Evolutionary conservation across 192 early-diverging fungal species (phyloP).

Genomic region (Rhizophlyctis rosea): DNA sequence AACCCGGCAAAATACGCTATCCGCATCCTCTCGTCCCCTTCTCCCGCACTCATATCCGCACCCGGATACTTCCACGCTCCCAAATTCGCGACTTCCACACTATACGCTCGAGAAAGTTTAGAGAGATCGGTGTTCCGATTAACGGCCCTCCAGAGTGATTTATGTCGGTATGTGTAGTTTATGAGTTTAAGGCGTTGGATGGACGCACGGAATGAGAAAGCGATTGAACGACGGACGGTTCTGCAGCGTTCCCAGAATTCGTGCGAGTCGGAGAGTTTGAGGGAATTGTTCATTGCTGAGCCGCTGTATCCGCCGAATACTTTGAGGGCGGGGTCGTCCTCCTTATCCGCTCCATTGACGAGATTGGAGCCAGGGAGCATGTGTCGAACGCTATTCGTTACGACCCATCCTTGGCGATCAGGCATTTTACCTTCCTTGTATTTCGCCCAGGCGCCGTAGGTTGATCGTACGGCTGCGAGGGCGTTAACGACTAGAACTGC

Average conservation of each 20-base stretch:
- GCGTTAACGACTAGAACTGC: conserved; percentile 38
- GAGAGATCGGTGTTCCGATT: conserved; percentile 34
- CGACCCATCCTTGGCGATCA: conserved; percentile 45
- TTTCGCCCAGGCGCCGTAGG: conserved; percentile 16
- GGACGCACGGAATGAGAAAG: conserved; percentile 13
- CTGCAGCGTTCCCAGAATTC: conserved; percentile 41
- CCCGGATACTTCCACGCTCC: conserved; percentile 46
- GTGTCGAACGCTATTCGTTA: conserved; percentile 40
- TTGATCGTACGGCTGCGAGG: conserved; percentile 35
- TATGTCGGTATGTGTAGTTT: conserved; percentile 44
- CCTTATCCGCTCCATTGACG: conserved; percentile 40
- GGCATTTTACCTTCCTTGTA: conserved; percentile 28
- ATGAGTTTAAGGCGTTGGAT: conserved; percentile 40
- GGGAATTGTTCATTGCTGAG: conserved; percentile 29
- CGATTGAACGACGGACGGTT: conserved; percentile 29
- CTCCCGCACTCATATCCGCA: conserved; percentile 19
- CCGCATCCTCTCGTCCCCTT: conserved; percentile 12
- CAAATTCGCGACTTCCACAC: conserved; percentile 50
- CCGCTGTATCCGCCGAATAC: conserved; percentile 50
- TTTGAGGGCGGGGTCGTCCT: conserved; percentile 32
- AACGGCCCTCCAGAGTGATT: conserved; percentile 36
- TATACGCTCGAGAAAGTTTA: conserved; percentile 30
- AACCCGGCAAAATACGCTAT: conserved; percentile 38
- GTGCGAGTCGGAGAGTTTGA: conserved; percentile 20
- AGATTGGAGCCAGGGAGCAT: conserved; percentile 43